These are phyloP conservation scores for Asclepias syriaca DNA, from an alignment of 257 asterid genomes.

Conservation along the genomic window DNA sequence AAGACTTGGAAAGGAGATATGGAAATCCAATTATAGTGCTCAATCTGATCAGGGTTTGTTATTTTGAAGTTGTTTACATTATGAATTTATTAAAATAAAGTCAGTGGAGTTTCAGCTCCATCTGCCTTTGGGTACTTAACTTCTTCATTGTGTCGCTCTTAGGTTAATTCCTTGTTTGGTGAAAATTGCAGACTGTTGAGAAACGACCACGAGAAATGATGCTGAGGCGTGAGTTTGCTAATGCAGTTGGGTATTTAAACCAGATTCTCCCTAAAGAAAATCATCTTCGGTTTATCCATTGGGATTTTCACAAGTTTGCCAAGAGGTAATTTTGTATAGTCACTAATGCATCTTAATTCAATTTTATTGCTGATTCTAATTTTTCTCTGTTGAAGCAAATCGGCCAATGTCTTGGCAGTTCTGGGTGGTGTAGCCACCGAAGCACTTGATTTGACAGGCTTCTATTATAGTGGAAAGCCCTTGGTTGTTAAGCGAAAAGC, in stretches of 20 bases:
- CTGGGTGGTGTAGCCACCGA: slow-evolving; percentile 96
- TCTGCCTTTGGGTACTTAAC: background rate
- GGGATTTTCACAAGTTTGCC: slow-evolving; percentile 99
- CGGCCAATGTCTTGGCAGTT: slow-evolving; percentile 98
- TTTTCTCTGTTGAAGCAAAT: slow-evolving; percentile 60
- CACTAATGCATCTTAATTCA: slow-evolving; percentile 17
- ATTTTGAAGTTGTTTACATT: background rate
- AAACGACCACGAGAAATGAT: slow-evolving; percentile 99
- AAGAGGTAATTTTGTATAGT: slow-evolving; percentile 54
- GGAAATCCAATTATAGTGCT: slow-evolving; percentile 95
- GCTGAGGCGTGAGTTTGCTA: slow-evolving; percentile 95
- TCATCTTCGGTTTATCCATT: slow-evolving; percentile 85
- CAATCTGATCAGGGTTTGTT: slow-evolving; percentile 86
- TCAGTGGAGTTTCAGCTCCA: background rate
- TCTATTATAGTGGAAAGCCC: slow-evolving; percentile 85
- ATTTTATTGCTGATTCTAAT: slow-evolving; percentile 23
- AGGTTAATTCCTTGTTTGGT: slow-evolving; percentile 9
- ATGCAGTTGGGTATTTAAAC: slow-evolving; percentile 95
- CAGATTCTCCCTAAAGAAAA: slow-evolving; percentile 78
- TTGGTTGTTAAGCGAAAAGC: slow-evolving; percentile 49
- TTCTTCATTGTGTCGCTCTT: slow-evolving; percentile 1
- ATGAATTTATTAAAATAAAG: background rate
- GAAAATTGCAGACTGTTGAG: slow-evolving; percentile 74
- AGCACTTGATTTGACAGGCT: slow-evolving; percentile 94
- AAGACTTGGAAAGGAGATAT: slow-evolving; percentile 89